phyloP scores from a whole-genome alignment of 2,329 filamentous ascomycete species.

The Gnomoniopsis sp. region DNA sequence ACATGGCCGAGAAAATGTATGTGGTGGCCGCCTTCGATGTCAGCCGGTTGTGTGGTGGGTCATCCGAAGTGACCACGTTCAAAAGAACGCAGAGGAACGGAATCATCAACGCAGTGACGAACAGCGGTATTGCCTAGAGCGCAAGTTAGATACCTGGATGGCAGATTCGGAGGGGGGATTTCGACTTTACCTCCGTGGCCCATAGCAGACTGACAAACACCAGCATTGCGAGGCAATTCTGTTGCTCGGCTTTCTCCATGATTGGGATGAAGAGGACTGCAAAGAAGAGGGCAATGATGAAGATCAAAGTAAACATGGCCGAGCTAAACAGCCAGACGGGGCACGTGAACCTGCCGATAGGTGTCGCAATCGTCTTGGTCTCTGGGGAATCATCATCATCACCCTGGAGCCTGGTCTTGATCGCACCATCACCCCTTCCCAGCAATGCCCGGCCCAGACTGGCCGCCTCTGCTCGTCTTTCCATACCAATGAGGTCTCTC shows the following conservation, averaged over 20 bases:
- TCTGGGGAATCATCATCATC: conserved; percentile 65
- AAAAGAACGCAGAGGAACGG: conserved; percentile 90
- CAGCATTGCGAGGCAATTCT: conserved; percentile 92
- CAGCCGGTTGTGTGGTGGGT: conserved; percentile 63
- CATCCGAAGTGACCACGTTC: conserved; percentile 76
- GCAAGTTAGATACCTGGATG: background rate
- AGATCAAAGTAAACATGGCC: conserved; percentile 73
- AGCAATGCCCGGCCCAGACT: conserved; percentile 84
- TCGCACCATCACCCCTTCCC: conserved; percentile 66
- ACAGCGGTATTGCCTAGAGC: conserved; percentile 81
- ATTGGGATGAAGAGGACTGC: conserved; percentile 73
- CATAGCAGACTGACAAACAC: conserved; percentile 91
- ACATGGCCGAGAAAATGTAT: conserved; percentile 93
- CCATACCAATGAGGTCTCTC: conserved; percentile 98
- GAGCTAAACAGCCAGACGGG: conserved; percentile 82
- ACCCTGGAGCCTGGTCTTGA: conserved; percentile 73
- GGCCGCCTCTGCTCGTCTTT: conserved; percentile 90
- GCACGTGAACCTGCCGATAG: conserved; percentile 70
- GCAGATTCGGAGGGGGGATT: too few relatives aligned
- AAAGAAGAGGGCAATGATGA: conserved; percentile 70
- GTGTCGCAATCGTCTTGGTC: conserved; percentile 71
- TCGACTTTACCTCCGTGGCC: conserved; percentile 78
- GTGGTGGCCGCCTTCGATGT: conserved; percentile 76
- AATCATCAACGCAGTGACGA: conserved; percentile 90
- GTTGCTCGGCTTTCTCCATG: conserved; percentile 83